Conservation (phyloP, 148 eudicot species). For the Vaccinium myrtillus region DNA sequence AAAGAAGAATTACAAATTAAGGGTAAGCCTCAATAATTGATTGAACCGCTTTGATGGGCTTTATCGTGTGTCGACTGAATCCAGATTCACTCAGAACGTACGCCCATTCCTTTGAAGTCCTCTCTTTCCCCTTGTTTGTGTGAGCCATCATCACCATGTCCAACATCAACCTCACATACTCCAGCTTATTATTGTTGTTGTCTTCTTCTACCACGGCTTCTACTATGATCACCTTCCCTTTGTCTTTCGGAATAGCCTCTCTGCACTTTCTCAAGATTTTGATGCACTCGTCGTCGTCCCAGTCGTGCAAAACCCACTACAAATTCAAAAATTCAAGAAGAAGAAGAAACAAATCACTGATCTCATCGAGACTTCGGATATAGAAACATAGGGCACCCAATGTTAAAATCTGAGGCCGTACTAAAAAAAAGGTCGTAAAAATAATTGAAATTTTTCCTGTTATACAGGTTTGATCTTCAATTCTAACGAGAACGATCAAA, state of each 20-base stretch:
- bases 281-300: constrained; percentile 80
- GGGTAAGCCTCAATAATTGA: constrained; percentile 60
- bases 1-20: constrained; percentile 1
- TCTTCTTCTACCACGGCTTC: constrained; percentile 60
- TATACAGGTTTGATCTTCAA: no score
- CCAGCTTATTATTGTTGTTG: constrained; percentile 27
- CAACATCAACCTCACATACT: constrained; percentile 49
- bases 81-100: constrained; percentile 48
- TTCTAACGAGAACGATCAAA: no score
- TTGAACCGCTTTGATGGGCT: constrained; percentile 42
- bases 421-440: no score
- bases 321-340: background rate
- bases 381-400: background rate
- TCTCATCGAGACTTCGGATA: background rate
- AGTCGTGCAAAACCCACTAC: constrained; percentile 73
- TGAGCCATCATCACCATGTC: constrained; percentile 90
- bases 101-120: constrained; percentile 63
- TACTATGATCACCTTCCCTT: constrained; percentile 61
- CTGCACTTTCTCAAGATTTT: constrained; percentile 44
- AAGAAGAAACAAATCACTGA: background rate
- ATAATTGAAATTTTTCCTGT: no score
- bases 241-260: constrained; percentile 50
- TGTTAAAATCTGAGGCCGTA: background rate
- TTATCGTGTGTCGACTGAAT: constrained; percentile 34
- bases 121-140: constrained; percentile 67